Base-by-base conservation (phyloP, 2,329 filamentous ascomycete species). In the Exserohilum turcica region DNA sequence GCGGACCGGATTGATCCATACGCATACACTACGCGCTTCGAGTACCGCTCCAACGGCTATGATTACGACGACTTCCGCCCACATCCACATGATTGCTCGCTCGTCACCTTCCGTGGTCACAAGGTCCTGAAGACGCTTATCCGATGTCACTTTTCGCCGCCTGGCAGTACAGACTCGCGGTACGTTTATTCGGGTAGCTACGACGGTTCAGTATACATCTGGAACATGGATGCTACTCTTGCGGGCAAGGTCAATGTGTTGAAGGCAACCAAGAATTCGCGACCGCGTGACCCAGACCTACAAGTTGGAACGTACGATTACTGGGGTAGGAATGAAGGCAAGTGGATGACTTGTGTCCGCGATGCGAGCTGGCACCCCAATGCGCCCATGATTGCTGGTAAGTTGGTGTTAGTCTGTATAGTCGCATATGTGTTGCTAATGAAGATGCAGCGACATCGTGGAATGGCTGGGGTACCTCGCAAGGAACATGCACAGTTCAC, bases 161-260 rank as follows among this genome's bases (percentile, higher is more conserved):
- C 91, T 0, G 85, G 83, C 9, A 92, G 90, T 68, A 93, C 91
- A 2, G 90, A 97, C 71, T 92, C 90, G 7, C 84, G 91, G 64
- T 97, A 97, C 70, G 92, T 99, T 18, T 97, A 97, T 76, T 90
- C 88, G 16, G 94, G 94, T 18, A 95, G 90, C 65, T 86, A 91
- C 59, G 91, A 97, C 63, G 94, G 94, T 43, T 89, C 89, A 54
- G 89, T 97, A 0, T 93, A 92, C 64, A 84, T 97, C 36, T 99
- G 90, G 83, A 97, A 97, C 70, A 78, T 97, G 76, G 92, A 99
- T 70, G 92, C 91, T 28, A 97, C 92, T 0, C 69, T 90, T 9
- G 91, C 90, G 0, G 85, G 84, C 4, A 86, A 83, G 36, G 87
- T 99, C 39, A 86, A 97, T 70, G 92, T 97, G 6, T 82, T 84